Conservation (phyloP, 2,329 filamentous ascomycete species). For the Penicillium sumatraense region DNA sequence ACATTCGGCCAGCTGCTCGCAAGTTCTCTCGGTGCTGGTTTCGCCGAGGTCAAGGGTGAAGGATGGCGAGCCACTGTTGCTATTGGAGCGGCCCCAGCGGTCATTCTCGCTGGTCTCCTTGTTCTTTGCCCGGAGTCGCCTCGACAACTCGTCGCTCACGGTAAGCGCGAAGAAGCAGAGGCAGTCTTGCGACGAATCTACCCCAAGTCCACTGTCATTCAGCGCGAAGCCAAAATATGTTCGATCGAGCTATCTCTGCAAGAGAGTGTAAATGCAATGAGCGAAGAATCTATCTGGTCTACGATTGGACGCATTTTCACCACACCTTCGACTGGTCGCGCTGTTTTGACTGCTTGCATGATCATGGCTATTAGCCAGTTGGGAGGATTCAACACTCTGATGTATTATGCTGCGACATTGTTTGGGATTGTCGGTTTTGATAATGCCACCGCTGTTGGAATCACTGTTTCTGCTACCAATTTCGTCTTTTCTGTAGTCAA, state of each 20-base stretch:
- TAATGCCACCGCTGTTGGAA: constrained; percentile 55
- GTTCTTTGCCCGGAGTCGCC: constrained; percentile 56
- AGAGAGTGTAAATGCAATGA: constrained; percentile 30
- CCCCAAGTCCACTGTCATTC: constrained; percentile 39
- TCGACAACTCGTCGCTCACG: constrained; percentile 52
- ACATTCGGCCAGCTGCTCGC: constrained; percentile 46
- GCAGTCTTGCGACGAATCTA: constrained; percentile 35
- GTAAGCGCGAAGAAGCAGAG: constrained; percentile 46
- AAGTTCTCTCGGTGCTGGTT: constrained; percentile 46
- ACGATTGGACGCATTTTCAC: constrained; percentile 15
- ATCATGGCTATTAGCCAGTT: constrained; percentile 44
- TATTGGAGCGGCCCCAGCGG: constrained; percentile 51
- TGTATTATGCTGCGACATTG: constrained; percentile 51
- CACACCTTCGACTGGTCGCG: constrained; percentile 14
- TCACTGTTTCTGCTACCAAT: constrained; percentile 39
- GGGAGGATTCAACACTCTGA: constrained; percentile 51
- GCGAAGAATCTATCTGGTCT: constrained; percentile 14
- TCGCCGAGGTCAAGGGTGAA: constrained; percentile 42
- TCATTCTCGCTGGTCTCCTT: constrained; percentile 51
- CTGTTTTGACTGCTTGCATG: constrained; percentile 11
- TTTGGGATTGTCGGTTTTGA: constrained; percentile 56
- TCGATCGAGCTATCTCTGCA: constrained; percentile 49
- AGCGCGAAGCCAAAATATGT: constrained; percentile 51
- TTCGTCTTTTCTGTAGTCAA: constrained; percentile 56
- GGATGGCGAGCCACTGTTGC: constrained; percentile 58